Conservation (phyloP, 306 rosid species). For the Cyamopsis tetragonoloba region DNA sequence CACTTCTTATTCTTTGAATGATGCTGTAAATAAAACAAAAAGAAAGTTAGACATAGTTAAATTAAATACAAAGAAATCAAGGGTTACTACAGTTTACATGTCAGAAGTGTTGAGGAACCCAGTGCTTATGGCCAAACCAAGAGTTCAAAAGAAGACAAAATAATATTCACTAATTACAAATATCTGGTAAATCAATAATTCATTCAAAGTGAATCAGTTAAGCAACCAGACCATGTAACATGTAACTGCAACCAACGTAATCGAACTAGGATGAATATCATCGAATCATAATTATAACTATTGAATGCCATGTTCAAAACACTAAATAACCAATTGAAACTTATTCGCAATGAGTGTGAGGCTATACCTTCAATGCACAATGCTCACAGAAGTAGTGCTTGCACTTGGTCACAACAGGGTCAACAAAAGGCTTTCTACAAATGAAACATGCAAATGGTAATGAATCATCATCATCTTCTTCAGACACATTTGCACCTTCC, state of each 20-base stretch:
- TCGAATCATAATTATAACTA: background rate
- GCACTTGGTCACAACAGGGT: slow-evolving; percentile 80
- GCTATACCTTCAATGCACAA: slow-evolving; percentile 70
- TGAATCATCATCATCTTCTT: slow-evolving; percentile 49
- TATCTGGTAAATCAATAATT: background rate
- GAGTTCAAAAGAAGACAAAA: background rate
- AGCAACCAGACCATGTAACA: background rate
- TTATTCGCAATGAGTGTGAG: background rate
- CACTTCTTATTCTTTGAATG: slow-evolving; percentile 82
- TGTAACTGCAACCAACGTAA: background rate
- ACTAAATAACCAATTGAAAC: background rate
- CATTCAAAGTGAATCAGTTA: background rate
- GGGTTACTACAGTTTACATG: background rate
- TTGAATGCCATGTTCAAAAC: background rate
- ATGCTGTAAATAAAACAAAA: slow-evolving; percentile 43
- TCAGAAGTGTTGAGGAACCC: background rate
- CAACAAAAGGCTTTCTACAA: slow-evolving; percentile 76
- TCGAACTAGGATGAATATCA: background rate
- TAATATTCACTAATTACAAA: background rate
- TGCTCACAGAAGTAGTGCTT: slow-evolving; percentile 85
- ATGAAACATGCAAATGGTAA: slow-evolving; percentile 85
- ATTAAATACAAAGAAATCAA: background rate
- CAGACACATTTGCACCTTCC: slow-evolving; percentile 35
- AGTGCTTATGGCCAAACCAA: background rate
- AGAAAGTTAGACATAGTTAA: background rate